phyloP scores from a whole-genome alignment of 2,329 filamentous ascomycete species.

The Pseudogymnoascus sp. region DNA sequence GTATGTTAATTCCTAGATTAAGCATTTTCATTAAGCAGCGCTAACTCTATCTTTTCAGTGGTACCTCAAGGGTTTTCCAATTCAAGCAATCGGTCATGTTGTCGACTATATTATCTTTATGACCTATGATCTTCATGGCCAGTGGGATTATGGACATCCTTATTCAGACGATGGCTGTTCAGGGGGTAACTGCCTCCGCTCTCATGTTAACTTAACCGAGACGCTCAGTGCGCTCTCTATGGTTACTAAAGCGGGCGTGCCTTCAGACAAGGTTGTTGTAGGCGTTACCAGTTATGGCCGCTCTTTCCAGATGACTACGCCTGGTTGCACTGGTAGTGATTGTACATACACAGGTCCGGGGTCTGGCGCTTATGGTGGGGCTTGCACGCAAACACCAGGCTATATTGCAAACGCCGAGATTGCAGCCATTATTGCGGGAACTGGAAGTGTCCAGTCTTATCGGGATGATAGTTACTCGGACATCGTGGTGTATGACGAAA shows the following conservation, averaged over 20 bases:
- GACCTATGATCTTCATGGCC: slow-evolving; percentile 31
- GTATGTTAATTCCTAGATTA: too few relatives aligned
- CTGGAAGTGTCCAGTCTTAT: too few relatives aligned
- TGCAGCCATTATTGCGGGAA: too few relatives aligned
- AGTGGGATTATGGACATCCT: slow-evolving; percentile 33
- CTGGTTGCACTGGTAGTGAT: slow-evolving; percentile 20
- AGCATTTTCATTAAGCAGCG: too few relatives aligned
- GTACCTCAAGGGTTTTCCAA: background rate
- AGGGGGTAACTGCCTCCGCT: slow-evolving; percentile 27
- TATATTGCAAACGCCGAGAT: slow-evolving; percentile 22
- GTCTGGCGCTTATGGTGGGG: slow-evolving; percentile 25
- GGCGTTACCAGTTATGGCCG: slow-evolving; percentile 31
- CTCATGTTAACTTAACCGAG: slow-evolving; percentile 33
- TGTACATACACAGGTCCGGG: slow-evolving; percentile 24
- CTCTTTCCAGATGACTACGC: slow-evolving; percentile 28
- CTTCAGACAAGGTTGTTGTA: slow-evolving; percentile 26
- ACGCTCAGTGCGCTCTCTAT: slow-evolving; percentile 29
- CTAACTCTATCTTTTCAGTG: background rate
- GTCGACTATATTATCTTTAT: slow-evolving; percentile 5
- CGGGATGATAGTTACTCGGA: too few relatives aligned
- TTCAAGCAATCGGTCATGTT: background rate
- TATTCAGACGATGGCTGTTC: slow-evolving; percentile 23
- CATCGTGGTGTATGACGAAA: too few relatives aligned
- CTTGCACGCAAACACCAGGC: slow-evolving; percentile 27
- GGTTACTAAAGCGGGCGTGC: slow-evolving; percentile 31